A percentile compares a stretch with the other conserved stretches of the same genome.
phyloP scores from a whole-genome alignment of 1,284 basidiomycete species.

The Trametes sp. region DNA sequence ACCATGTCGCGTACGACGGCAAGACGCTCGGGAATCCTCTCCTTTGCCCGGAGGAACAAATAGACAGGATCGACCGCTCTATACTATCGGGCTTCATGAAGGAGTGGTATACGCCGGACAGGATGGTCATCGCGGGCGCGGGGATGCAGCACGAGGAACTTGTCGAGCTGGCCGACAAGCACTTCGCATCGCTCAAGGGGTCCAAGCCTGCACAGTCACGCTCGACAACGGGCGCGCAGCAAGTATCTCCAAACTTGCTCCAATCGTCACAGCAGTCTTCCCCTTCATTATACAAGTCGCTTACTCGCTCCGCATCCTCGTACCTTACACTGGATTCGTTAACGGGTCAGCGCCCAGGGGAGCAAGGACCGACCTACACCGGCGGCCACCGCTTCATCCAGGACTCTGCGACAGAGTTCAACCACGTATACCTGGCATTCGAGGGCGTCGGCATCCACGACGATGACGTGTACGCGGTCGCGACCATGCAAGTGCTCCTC shows the following conservation, averaged over 20 bases:
- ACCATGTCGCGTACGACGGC: slow-evolving; percentile 83
- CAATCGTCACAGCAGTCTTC: slow-evolving; percentile 63
- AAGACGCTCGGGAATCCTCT: slow-evolving; percentile 90
- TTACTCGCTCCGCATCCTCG: slow-evolving; percentile 77
- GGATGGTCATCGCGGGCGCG: slow-evolving; percentile 94
- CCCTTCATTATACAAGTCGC: slow-evolving; percentile 67
- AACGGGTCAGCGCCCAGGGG: slow-evolving; percentile 39
- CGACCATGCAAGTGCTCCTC: slow-evolving; percentile 94
- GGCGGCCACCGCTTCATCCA: slow-evolving; percentile 85
- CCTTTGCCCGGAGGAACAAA: slow-evolving; percentile 87
- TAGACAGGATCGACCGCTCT: slow-evolving; percentile 73
- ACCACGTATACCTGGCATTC: slow-evolving; percentile 93
- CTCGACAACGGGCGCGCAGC: slow-evolving; percentile 39
- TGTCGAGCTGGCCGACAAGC: slow-evolving; percentile 83
- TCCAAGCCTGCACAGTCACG: slow-evolving; percentile 42
- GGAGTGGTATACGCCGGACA: slow-evolving; percentile 91
- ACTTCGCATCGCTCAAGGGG: slow-evolving; percentile 79
- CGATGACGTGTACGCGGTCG: slow-evolving; percentile 93
- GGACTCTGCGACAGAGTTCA: slow-evolving; percentile 79
- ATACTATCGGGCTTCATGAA: slow-evolving; percentile 75
- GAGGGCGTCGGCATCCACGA: slow-evolving; percentile 95
- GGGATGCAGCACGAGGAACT: slow-evolving; percentile 92
- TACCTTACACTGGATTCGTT: slow-evolving; percentile 59
- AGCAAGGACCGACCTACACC: slow-evolving; percentile 74
- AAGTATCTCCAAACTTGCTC: slow-evolving; percentile 42